Evolutionary conservation across 345 rosid genomes (phyloP).

Genomic region (Citrus hindsii): DNA sequence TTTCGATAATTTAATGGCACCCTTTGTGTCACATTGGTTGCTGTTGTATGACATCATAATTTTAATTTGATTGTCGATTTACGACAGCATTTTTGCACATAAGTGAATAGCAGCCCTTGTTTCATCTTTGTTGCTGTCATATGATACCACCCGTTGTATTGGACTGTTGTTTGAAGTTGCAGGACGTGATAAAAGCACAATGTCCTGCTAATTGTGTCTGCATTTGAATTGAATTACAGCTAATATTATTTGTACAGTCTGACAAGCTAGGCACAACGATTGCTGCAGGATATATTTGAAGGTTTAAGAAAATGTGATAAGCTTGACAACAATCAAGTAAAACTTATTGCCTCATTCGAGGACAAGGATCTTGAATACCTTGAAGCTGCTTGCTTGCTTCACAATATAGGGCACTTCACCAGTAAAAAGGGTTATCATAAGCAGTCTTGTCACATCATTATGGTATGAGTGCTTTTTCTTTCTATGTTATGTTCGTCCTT

Average conservation of each 20-base stretch:
- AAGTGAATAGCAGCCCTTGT: neutral
- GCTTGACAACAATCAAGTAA: constrained; percentile 23
- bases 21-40: neutral
- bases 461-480: constrained; percentile 31
- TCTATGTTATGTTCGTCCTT: neutral
- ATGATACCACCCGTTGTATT: neutral
- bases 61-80: neutral
- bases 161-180: neutral
- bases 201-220: neutral
- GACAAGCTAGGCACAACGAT: neutral
- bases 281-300: constrained; percentile 52
- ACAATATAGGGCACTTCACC: constrained; percentile 49
- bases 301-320: constrained; percentile 48
- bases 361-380: constrained; percentile 64
- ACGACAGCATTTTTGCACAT: neutral
- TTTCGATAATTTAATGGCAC: neutral
- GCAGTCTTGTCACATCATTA: constrained; percentile 58
- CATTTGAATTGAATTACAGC: neutral
- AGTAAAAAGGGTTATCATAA: constrained; percentile 76
- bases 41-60: neutral
- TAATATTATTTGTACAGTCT: neutral
- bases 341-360: constrained; percentile 26
- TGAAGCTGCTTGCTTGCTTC: constrained; percentile 78
- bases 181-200: neutral
- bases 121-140: neutral